phyloP scores from a whole-genome alignment of 805 yeast species.

The Metschnikowia kunwiensis region DNA sequence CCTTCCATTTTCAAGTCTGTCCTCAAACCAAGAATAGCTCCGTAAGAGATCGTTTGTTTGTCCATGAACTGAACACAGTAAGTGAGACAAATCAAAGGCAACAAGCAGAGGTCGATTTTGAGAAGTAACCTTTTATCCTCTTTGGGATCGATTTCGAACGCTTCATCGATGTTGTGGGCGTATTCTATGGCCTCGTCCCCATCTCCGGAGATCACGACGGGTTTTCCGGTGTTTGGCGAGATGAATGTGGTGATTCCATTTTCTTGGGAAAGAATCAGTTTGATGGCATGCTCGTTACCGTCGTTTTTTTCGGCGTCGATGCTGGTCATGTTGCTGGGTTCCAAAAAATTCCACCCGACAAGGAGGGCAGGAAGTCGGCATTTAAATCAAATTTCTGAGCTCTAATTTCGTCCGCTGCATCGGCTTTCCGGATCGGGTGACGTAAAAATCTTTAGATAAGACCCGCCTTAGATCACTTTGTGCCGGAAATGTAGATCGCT shows the following conservation, averaged over 20 bases:
- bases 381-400: too few relatives aligned
- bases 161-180: slow-evolving; percentile 31
- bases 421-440: too few relatives aligned
- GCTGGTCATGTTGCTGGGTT: background rate
- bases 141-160: slow-evolving; percentile 27
- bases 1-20: slow-evolving; percentile 33
- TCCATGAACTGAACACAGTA: slow-evolving; percentile 60
- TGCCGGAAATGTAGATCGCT: too few relatives aligned
- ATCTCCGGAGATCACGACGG: slow-evolving; percentile 30
- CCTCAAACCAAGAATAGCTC: slow-evolving; percentile 51
- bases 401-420: too few relatives aligned
- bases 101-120: slow-evolving; percentile 39
- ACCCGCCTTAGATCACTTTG: too few relatives aligned
- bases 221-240: slow-evolving; percentile 17
- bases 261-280: slow-evolving; percentile 6
- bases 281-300: slow-evolving; percentile 1
- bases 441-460: too few relatives aligned
- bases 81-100: slow-evolving; percentile 49
- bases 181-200: slow-evolving; percentile 45
- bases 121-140: slow-evolving; percentile 29
- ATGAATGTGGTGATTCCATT: slow-evolving; percentile 15
- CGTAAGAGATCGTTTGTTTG: slow-evolving; percentile 49
- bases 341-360: too few relatives aligned
- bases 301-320: slow-evolving; percentile 7
- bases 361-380: too few relatives aligned